These are phyloP conservation scores for Oryza meridionalis DNA, from an alignment of 176 grass and related monocot species.

Conservation along the genomic window DNA sequence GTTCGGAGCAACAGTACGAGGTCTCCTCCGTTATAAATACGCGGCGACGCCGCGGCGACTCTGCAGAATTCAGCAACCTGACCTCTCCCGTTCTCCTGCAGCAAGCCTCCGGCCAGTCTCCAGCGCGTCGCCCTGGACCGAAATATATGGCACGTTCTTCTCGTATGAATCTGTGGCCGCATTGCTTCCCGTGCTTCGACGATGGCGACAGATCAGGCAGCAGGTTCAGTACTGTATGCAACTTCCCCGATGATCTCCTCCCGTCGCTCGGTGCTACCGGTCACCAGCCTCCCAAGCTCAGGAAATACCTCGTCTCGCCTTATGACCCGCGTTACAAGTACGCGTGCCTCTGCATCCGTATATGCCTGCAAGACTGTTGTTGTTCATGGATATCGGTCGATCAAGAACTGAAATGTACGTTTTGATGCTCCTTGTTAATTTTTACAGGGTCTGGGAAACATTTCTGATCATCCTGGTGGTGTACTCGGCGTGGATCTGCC, in stretches of 20 bases:
- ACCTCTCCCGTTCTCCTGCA: background rate
- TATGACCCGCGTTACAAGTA: slow-evolving; percentile 70
- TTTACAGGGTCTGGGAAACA: slow-evolving; percentile 67
- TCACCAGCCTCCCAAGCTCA: slow-evolving; percentile 36
- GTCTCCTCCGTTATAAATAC: slow-evolving; percentile 44
- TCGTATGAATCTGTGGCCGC: slow-evolving; percentile 11
- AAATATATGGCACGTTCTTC: slow-evolving; percentile 42
- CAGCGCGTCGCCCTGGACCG: background rate
- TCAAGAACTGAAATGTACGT: background rate
- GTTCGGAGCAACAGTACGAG: slow-evolving; percentile 6
- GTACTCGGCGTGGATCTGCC: slow-evolving; percentile 88
- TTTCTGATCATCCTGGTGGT: slow-evolving; percentile 72
- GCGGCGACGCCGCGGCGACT: slow-evolving; percentile 23
- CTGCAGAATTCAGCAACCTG: slow-evolving; percentile 9
- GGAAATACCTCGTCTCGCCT: slow-evolving; percentile 56
- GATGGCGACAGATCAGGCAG: background rate
- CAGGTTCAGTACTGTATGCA: slow-evolving; percentile 13
- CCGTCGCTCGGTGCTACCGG: slow-evolving; percentile 55
- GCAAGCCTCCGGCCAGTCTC: background rate
- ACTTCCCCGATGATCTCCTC: slow-evolving; percentile 43
- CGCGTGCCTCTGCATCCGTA: background rate
- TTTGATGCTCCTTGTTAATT: background rate
- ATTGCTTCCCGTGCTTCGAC: slow-evolving; percentile 35
- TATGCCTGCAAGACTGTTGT: background rate
- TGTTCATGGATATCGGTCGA: background rate